Percentiles rank a stretch among this genome's conserved stretches.
These are phyloP conservation scores for Phytophthora ohioensis DNA, from an alignment of 352 stramenopile species.

Conservation along the genomic window DNA sequence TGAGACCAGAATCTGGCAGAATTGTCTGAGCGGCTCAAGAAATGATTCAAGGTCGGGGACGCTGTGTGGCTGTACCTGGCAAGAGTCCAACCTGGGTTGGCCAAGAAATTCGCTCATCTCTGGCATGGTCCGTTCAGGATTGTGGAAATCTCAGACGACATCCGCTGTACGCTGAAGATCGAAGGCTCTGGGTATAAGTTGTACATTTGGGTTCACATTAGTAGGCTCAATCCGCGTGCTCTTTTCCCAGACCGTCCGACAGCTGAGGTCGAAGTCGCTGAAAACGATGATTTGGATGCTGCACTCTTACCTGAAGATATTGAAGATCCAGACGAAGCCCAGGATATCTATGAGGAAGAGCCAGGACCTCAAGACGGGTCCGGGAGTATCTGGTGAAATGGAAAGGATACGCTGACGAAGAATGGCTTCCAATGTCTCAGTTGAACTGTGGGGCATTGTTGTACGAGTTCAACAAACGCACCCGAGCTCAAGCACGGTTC, in stretches of 20 bases:
- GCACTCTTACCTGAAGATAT: too few species aligned
- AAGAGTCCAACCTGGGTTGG: background rate
- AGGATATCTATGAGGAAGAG: slow-evolving; percentile 1
- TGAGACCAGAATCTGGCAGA: too few species aligned
- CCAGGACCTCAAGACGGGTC: background rate
- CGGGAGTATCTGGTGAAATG: slow-evolving; percentile 7
- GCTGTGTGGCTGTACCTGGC: slow-evolving; percentile 11
- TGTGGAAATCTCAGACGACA: background rate
- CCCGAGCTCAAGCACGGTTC: background rate
- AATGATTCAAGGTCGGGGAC: background rate
- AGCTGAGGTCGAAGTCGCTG: too few species aligned
- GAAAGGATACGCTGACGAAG: background rate
- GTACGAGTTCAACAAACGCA: slow-evolving; percentile 8
- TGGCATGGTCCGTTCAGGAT: slow-evolving; percentile 18
- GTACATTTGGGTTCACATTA: slow-evolving; percentile 1
- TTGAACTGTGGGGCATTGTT: slow-evolving; percentile 1
- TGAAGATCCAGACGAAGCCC: too few species aligned
- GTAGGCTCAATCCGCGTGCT: background rate
- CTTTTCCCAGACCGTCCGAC: background rate
- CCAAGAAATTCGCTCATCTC: slow-evolving; percentile 16
- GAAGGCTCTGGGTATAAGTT: too few species aligned
- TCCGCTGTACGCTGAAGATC: too few species aligned
- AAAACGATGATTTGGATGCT: too few species aligned
- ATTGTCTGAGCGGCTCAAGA: too few species aligned
- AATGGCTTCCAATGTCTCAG: background rate